Evolutionary conservation across 2,329 filamentous ascomycete genomes (phyloP).

Genomic region (Madurella fahalii): DNA sequence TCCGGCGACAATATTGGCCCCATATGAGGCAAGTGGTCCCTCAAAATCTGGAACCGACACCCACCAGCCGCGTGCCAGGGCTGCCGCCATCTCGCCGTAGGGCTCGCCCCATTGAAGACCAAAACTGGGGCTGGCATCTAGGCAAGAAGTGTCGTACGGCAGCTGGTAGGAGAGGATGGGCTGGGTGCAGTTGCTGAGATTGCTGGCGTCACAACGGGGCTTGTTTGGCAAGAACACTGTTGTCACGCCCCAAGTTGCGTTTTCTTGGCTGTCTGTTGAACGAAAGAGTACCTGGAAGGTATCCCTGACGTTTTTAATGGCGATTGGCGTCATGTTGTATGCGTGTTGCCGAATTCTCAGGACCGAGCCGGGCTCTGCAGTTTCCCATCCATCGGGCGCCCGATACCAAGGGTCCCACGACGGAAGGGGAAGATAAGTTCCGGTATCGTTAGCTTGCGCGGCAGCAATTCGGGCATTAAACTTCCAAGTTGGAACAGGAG

Average conservation of each 20-base stretch:
- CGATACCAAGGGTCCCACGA: constrained; percentile 11
- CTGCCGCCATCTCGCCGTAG: constrained; percentile 28
- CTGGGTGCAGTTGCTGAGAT: constrained; percentile 19
- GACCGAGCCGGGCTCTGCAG: constrained; percentile 3
- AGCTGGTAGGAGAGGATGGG: constrained; percentile 41
- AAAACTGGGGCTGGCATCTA: constrained; percentile 38
- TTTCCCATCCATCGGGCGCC: constrained; percentile 11
- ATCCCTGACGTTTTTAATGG: constrained; percentile 6
- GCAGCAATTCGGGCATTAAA: background rate
- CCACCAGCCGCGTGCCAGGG: constrained; percentile 40
- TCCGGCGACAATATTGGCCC: constrained; percentile 40
- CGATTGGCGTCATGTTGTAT: constrained; percentile 10
- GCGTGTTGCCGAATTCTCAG: constrained; percentile 10
- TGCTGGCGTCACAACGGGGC: background rate
- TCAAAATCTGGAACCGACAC: constrained; percentile 45
- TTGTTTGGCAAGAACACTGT: constrained; percentile 13
- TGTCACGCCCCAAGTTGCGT: constrained; percentile 16
- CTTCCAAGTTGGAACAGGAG: too few species aligned
- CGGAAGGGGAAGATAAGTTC: constrained; percentile 8
- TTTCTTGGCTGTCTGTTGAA: constrained; percentile 9
- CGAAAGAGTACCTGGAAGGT: constrained; percentile 17
- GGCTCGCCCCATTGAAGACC: constrained; percentile 26
- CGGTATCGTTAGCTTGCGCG: constrained; percentile 1
- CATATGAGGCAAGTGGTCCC: constrained; percentile 41
- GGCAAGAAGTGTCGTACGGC: constrained; percentile 37